Base-by-base conservation (phyloP, 2,329 filamentous ascomycete species). In the Pseudodiploospora longispora region DNA sequence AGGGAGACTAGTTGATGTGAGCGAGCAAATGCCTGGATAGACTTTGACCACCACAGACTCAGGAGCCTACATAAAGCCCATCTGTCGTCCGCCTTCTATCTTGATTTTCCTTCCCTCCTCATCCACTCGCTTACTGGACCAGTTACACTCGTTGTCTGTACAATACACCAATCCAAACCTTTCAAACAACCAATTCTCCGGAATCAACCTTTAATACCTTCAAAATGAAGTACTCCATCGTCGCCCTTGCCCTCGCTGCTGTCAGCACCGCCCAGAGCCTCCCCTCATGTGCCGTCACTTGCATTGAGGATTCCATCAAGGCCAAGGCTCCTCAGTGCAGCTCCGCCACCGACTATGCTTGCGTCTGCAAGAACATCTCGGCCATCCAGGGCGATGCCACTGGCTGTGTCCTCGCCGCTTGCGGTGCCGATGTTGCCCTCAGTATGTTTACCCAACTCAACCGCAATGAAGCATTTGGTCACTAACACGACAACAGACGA, bases 161-260 rank as follows among this genome's bases (percentile, higher is more conserved):
- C 38, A 36, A 36, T 38, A 42, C 40, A 36, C 43, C 9, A 39
- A 38, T 44, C 47, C 40, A 48, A 19, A 19, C 19, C 19, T 3
- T 19, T 19, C 19, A 19, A 44, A 36, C 38, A 40, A 32, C 19
- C 44, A 50, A 12, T 42, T 35, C 39, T 27, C 27, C 28, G 27
- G 30, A 29, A 30, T 38, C 27, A 12, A 9, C 35, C 27, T 12
- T 34, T 38, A 44, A 51, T 43, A 51, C 43, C 42, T 41, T 55
- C 60, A 67, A 62, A 30, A 67, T 67, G 65, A 67, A 66, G 64
- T 61, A 55, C 57, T 43, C 63, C 45, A 40, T 63, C 52, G 58
- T 57, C 47, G 53, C 60, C 50, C 41, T 64, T 44, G 53, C 58
- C 54, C 55, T 66, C 50, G 59, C 59, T 52, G 55, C 61, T 46